Evolutionary conservation across 768 basidiomycete genomes (phyloP).

Genomic region (Boletus pseudopeckii): DNA sequence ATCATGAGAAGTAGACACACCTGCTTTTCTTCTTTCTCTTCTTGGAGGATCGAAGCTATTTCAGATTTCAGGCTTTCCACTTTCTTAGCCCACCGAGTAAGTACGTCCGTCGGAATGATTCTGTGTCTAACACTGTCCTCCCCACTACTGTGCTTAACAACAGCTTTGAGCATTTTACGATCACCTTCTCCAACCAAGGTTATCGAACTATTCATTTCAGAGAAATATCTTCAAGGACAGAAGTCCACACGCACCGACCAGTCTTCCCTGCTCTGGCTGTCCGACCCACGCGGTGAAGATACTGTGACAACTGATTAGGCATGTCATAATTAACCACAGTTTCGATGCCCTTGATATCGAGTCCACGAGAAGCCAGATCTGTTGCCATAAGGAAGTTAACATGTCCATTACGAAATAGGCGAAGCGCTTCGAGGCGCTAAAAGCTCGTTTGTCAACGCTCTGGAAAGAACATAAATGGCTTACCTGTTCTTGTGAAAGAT

Average conservation of each 20-base stretch:
- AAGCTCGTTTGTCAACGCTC: constrained; percentile 4
- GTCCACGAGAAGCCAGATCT: constrained; percentile 89
- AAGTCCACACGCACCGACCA: constrained; percentile 64
- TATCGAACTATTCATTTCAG: constrained; percentile 60
- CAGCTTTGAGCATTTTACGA: constrained; percentile 93
- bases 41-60: constrained; percentile 72
- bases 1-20: constrained; percentile 38
- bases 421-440: constrained; percentile 82
- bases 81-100: constrained; percentile 67
- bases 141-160: constrained; percentile 80
- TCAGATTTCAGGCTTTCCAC: constrained; percentile 72
- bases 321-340: constrained; percentile 99
- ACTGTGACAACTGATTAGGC: constrained; percentile 89
- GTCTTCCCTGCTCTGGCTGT: constrained; percentile 93
- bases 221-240: not conserved
- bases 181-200: constrained; percentile 95
- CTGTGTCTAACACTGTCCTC: constrained; percentile 87
- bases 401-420: constrained; percentile 79
- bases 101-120: constrained; percentile 72
- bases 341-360: constrained; percentile 97
- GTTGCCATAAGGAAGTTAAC: constrained; percentile 97
- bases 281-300: constrained; percentile 94
- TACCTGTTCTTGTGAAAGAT: constrained; percentile 95
- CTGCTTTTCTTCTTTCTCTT: constrained; percentile 95
- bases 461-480: constrained; percentile 10